Conservation (phyloP, 2,329 filamentous ascomycete species). For the Curvularia spicifera region DNA sequence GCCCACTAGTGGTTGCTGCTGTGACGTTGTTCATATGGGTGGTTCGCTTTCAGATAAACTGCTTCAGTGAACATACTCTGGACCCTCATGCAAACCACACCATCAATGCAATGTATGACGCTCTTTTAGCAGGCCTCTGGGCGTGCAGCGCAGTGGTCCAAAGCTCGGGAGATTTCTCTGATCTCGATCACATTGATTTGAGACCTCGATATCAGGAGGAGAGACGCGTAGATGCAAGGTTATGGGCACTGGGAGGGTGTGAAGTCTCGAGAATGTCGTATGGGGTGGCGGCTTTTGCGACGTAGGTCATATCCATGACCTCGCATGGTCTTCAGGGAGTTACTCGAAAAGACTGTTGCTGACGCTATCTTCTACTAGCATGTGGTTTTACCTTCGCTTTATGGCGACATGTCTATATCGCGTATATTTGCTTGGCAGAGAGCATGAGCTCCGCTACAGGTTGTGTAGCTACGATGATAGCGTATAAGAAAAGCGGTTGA, state of each 20-base stretch:
- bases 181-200: slow-evolving; percentile 20
- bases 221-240: slow-evolving; percentile 15
- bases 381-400: slow-evolving; percentile 23
- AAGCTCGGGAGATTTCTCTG: slow-evolving; percentile 20
- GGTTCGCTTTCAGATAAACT: slow-evolving; percentile 19
- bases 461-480: background rate
- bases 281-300: slow-evolving; percentile 16
- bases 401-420: slow-evolving; percentile 23
- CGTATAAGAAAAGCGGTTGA: background rate
- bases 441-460: slow-evolving; percentile 9
- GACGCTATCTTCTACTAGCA: background rate
- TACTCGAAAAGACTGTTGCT: background rate
- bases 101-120: slow-evolving; percentile 28
- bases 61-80: slow-evolving; percentile 7
- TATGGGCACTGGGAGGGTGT: slow-evolving; percentile 11
- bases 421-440: slow-evolving; percentile 19
- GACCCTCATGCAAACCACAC: slow-evolving; percentile 16
- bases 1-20: slow-evolving; percentile 17
- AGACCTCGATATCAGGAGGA: slow-evolving; percentile 31
- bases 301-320: slow-evolving; percentile 17
- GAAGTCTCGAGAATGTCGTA: slow-evolving; percentile 14
- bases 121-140: slow-evolving; percentile 24
- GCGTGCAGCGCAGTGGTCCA: slow-evolving; percentile 20
- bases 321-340: no score
- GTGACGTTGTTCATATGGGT: slow-evolving; percentile 22